Conservation (phyloP, 805 yeast genomes). For the Candida glaebosa region DNA sequence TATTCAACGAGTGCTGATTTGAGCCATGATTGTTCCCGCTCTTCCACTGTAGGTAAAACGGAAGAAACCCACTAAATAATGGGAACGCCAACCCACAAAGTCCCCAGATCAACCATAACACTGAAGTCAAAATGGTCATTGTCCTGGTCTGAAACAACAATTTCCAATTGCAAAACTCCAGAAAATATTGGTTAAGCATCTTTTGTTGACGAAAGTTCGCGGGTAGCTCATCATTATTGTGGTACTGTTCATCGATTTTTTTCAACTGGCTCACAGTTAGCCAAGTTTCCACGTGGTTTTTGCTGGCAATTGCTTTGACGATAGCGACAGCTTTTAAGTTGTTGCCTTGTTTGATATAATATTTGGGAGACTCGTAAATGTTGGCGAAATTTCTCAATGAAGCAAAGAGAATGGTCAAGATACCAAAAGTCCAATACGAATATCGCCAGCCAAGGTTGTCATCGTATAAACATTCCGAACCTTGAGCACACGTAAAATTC, state of each 20-base stretch:
- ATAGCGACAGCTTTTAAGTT: constrained; percentile 42
- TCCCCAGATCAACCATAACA: constrained; percentile 43
- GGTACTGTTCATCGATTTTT: constrained; percentile 32
- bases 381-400: constrained; percentile 17
- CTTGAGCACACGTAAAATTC: constrained; percentile 36
- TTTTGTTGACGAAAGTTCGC: constrained; percentile 8
- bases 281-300: constrained; percentile 36
- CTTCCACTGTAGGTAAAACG: constrained; percentile 41
- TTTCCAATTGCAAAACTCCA: constrained; percentile 18
- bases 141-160: constrained; percentile 37
- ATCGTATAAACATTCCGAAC: constrained; percentile 33
- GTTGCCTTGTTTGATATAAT: constrained; percentile 44
- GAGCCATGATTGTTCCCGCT: constrained; percentile 4
- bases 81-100: constrained; percentile 49
- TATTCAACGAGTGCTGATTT: constrained; percentile 16
- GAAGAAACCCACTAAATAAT: constrained; percentile 45
- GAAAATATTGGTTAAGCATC: constrained; percentile 17
- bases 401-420: constrained; percentile 37
- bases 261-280: constrained; percentile 42
- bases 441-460: constrained; percentile 58
- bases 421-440: constrained; percentile 40
- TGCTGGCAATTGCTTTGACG: constrained; percentile 36
- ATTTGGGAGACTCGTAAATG: constrained; percentile 52
- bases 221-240: constrained; percentile 2
- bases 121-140: constrained; percentile 34